Percentiles rank a stretch among this genome's conserved stretches.
phyloP scores from a whole-genome alignment of 139 green algal genomes.

The Closterium sp. region DNA sequence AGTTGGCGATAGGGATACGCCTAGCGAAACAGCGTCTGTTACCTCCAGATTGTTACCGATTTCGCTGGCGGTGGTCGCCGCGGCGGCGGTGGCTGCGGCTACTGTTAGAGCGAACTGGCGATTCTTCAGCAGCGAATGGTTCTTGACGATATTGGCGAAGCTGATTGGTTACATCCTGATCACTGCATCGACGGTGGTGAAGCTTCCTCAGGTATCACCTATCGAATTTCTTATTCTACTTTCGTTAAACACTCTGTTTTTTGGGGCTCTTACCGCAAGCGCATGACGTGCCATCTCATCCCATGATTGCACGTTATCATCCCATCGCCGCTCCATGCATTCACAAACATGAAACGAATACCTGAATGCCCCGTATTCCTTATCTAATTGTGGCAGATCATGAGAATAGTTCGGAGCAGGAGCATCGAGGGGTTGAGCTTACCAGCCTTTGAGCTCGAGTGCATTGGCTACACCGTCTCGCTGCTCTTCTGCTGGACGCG shows the following conservation, averaged over 20 bases:
- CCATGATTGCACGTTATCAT: too few species aligned
- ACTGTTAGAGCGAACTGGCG: not conserved
- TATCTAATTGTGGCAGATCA: conserved; percentile 47
- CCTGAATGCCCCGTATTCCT: too few species aligned
- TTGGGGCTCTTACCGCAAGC: too few species aligned
- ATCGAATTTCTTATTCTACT: too few species aligned
- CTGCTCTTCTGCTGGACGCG: conserved; percentile 45
- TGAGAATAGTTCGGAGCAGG: conserved; percentile 43
- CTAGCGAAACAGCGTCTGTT: not conserved
- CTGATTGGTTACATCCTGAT: conserved; percentile 34
- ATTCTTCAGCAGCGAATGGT: conserved; percentile 22
- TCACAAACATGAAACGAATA: too few species aligned
- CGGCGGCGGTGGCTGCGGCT: too few species aligned
- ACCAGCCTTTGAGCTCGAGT: conserved; percentile 51
- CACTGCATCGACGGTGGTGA: conserved; percentile 33
- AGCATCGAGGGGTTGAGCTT: conserved; percentile 53
- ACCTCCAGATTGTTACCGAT: not conserved
- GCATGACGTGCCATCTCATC: too few species aligned
- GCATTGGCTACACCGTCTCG: conserved; percentile 51
- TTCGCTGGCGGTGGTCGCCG: not conserved
- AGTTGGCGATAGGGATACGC: not conserved
- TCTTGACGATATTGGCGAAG: conserved; percentile 37
- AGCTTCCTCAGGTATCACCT: conserved; percentile 39
- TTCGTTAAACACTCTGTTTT: too few species aligned
- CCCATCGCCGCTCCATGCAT: too few species aligned